These are phyloP conservation scores for Verticillium tricorpus DNA, from an alignment of 2,329 filamentous ascomycete species.

Conservation along the genomic window DNA sequence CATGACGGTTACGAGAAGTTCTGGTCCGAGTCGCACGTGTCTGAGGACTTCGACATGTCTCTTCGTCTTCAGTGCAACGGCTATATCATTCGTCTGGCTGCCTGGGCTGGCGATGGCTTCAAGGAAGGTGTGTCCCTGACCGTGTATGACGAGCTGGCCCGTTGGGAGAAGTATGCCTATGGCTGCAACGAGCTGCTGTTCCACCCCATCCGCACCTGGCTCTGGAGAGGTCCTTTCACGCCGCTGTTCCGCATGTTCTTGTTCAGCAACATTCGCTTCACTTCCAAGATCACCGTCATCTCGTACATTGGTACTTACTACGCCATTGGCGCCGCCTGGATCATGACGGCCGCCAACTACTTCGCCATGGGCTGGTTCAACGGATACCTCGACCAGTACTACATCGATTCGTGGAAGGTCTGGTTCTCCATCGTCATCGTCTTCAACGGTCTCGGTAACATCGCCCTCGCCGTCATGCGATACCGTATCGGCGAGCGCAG, in stretches of 20 bases:
- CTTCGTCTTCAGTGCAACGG: constrained; percentile 68
- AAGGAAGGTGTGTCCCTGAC: constrained; percentile 81
- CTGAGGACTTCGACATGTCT: constrained; percentile 80
- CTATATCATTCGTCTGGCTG: constrained; percentile 68
- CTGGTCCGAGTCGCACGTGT: constrained; percentile 77
- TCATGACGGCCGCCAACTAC: constrained; percentile 70
- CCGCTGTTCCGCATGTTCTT: constrained; percentile 73
- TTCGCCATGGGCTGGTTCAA: constrained; percentile 74
- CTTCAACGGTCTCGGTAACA: constrained; percentile 70
- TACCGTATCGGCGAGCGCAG: constrained; percentile 64
- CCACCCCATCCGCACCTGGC: constrained; percentile 71
- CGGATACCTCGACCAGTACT: constrained; percentile 74
- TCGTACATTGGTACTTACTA: constrained; percentile 80
- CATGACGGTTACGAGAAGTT: constrained; percentile 72
- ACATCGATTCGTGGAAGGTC: constrained; percentile 72
- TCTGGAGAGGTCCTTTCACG: constrained; percentile 70
- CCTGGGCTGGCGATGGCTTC: constrained; percentile 72
- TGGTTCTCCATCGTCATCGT: constrained; percentile 78
- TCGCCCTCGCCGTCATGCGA: constrained; percentile 67
- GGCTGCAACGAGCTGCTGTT: constrained; percentile 81
- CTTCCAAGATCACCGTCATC: constrained; percentile 70
- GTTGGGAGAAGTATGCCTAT: constrained; percentile 86
- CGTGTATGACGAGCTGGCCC: constrained; percentile 77
- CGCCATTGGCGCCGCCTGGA: constrained; percentile 71
- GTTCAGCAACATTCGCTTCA: constrained; percentile 67